Evolutionary conservation across 306 rosid genomes (phyloP), one percentile per base, ranked within the genome.

Genomic region (Cicer cuneatum): DNA sequence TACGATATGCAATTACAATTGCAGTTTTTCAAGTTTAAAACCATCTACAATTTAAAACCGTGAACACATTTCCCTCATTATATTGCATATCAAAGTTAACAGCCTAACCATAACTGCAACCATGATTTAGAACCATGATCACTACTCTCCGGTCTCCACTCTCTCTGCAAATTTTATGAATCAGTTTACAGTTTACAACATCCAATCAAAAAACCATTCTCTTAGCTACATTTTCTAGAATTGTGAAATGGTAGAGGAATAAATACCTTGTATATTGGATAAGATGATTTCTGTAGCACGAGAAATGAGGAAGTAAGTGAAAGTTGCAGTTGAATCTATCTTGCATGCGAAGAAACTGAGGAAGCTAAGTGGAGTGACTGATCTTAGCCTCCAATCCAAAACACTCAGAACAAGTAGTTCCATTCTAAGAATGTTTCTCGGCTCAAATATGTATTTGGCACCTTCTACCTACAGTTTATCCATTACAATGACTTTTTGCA

Each of bases 361-460:
- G 85, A 91, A 93, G 85, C 89, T 80, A 83, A 93, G 92, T 3
- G 98, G 98, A 14, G 98, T 93, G 15, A 93, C 60, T 29, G 98
- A 93, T 84, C 98, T 88, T 9, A 93, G 92, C 83, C 96, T 92
- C 98, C 98, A 93, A 82, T 91, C 92, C 81, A 93, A 69, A 33
- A 88, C 91, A 7, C 85, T 77, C 16, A 93, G 91, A 71, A 93
- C 97, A 65, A 93, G 89, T 33, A 89, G 84, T 72, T 93, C 98
- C 98, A 93, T 93, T 71, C 94, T 86, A 12, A 84, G 76, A 78
- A 93, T 88, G 15, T 96, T 89, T 83, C 83, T 84, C 5, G 97
- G 86, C 75, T 89, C 92, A 85, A 93, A 93, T 66, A 93, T 82
- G 80, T 80, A 88, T 81, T 89, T 89, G 15, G 93, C 85, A 49